phyloP scores from a whole-genome alignment of 2,329 filamentous ascomycete species.

The Apiospora arundinis region DNA sequence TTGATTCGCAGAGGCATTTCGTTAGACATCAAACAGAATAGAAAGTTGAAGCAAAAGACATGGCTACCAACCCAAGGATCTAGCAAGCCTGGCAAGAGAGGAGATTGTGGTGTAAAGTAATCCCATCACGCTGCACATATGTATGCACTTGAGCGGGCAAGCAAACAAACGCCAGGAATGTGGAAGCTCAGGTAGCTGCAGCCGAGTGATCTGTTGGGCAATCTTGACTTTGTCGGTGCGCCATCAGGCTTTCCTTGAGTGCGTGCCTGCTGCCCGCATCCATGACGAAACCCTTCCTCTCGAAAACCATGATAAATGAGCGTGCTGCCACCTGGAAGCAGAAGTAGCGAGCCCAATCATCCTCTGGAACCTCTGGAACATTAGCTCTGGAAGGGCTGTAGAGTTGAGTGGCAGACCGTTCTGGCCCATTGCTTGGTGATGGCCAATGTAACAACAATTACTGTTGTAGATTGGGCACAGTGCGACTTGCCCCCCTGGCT shows the following conservation, averaged over 20 bases:
- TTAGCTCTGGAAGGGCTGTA: not conserved
- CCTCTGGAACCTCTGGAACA: not conserved
- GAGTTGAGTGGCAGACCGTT: not conserved
- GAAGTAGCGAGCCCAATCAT: not conserved
- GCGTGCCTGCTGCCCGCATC: not conserved
- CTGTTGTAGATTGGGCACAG: slow-evolving; percentile 5
- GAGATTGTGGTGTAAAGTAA: not conserved
- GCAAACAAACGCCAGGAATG: not conserved
- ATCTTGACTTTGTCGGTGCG: slow-evolving; percentile 9
- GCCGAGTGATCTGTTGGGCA: not conserved
- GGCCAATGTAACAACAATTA: not conserved
- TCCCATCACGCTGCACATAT: not conserved
- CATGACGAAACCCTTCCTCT: not conserved
- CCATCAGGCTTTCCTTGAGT: not conserved
- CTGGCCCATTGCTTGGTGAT: not conserved
- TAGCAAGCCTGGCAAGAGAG: not conserved
- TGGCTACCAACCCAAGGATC: not conserved
- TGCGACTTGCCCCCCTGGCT: not conserved
- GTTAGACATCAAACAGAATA: not conserved
- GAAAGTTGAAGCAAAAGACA: not conserved
- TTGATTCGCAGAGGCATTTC: not conserved
- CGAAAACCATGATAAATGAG: not conserved
- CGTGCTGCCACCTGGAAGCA: not conserved
- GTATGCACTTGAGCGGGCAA: not conserved
- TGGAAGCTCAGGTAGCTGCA: not conserved